Percentiles rank a stretch among this genome's conserved stretches.
Evolutionary conservation across 306 rosid species (phyloP).

Genomic region (Urtica urens): DNA sequence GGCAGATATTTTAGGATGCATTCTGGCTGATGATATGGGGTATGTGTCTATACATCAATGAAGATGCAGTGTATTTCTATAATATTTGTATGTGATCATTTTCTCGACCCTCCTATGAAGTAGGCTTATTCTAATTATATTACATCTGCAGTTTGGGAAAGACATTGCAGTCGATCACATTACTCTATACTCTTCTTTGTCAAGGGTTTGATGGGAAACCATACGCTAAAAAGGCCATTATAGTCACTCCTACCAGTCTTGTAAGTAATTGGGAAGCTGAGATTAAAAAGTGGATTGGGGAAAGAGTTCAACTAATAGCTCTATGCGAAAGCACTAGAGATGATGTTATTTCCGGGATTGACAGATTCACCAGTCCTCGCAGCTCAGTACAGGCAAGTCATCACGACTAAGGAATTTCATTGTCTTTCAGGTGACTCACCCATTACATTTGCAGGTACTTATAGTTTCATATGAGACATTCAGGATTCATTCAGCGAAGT

Average conservation of each 20-base stretch:
- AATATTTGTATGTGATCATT: neutral
- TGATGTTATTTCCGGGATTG: constrained; percentile 75
- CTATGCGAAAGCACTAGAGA: constrained; percentile 80
- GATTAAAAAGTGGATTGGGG: constrained; percentile 83
- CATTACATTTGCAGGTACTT: constrained; percentile 46
- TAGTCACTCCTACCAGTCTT: constrained; percentile 97
- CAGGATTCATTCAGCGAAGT: constrained; percentile 78
- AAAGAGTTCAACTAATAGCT: constrained; percentile 66
- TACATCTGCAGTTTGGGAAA: constrained; percentile 73
- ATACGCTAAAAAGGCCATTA: constrained; percentile 71
- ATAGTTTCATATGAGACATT: constrained; percentile 90
- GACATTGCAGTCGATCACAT: constrained; percentile 92
- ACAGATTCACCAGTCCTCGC: constrained; percentile 48
- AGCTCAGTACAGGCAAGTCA: constrained; percentile 47
- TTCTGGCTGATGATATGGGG: constrained; percentile 99
- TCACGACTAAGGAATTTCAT: constrained; percentile 5
- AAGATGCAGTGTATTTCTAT: neutral
- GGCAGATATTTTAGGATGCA: constrained; percentile 69
- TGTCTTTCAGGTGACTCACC: constrained; percentile 8
- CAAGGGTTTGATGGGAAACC: constrained; percentile 92
- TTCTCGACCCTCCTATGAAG: constrained; percentile 2
- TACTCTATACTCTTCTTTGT: constrained; percentile 71
- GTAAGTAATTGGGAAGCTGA: constrained; percentile 99
- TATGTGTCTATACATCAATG: constrained; percentile 16
- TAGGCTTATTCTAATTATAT: constrained; percentile 9